A percentile compares a stretch with the other conserved stretches of the same genome.
Evolutionary conservation across 2,329 filamentous ascomycete species (phyloP).

Genomic region (Scytalidium lignicola): DNA sequence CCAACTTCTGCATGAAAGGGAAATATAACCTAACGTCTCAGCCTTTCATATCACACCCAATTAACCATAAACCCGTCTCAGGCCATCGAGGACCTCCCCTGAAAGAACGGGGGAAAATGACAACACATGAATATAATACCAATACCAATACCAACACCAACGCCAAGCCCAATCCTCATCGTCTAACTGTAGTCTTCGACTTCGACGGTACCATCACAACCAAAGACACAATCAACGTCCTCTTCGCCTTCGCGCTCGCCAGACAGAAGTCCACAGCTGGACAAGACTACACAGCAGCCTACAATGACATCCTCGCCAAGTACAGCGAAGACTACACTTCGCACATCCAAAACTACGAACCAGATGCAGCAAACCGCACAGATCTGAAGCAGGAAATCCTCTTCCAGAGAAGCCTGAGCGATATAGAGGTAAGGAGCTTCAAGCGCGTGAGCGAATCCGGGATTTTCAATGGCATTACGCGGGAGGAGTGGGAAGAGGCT

Average conservation of each 20-base stretch:
- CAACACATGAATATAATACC: not conserved
- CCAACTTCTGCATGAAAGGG: too few species aligned
- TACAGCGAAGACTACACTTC: slow-evolving; percentile 16
- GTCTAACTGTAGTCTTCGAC: slow-evolving; percentile 17
- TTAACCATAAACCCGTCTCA: too few species aligned
- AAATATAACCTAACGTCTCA: too few species aligned
- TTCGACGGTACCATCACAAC: slow-evolving; percentile 28
- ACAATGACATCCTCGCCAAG: slow-evolving; percentile 7
- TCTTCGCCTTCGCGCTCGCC: slow-evolving; percentile 13
- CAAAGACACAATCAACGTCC: slow-evolving; percentile 20
- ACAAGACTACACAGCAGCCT: slow-evolving; percentile 5
- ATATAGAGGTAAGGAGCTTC: slow-evolving; percentile 22
- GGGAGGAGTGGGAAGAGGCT: slow-evolving; percentile 9
- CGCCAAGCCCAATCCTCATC: not conserved
- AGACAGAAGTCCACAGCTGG: slow-evolving; percentile 6
- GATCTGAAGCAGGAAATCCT: slow-evolving; percentile 14
- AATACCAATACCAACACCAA: too few species aligned
- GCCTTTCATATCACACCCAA: too few species aligned
- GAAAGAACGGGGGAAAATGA: too few species aligned
- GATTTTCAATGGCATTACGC: slow-evolving; percentile 19
- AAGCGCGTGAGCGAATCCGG: slow-evolving; percentile 16
- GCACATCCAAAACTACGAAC: slow-evolving; percentile 12
- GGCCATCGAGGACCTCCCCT: too few species aligned
- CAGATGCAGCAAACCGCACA: slow-evolving; percentile 10
- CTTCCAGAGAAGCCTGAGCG: slow-evolving; percentile 13